Conservation (phyloP, 1,284 basidiomycete genomes). For the Boletus sp. region DNA sequence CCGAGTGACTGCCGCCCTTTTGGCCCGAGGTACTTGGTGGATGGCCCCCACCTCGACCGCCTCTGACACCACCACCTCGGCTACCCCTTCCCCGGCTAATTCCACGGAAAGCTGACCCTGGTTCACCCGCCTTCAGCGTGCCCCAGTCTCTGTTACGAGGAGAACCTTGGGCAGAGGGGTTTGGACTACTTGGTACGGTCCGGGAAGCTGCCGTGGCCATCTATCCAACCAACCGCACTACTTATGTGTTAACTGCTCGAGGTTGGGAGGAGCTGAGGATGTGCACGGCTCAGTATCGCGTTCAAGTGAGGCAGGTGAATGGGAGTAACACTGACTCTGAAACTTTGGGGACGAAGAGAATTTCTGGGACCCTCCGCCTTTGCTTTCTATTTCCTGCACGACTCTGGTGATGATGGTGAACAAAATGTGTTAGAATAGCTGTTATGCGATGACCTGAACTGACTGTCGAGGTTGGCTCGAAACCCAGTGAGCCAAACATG, state of each 20-base stretch:
- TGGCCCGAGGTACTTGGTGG: slow-evolving; percentile 29
- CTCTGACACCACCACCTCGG: slow-evolving; percentile 31
- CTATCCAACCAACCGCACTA: slow-evolving; percentile 1
- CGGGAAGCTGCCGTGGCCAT: slow-evolving; percentile 36
- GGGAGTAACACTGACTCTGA: slow-evolving; percentile 17
- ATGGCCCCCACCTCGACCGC: slow-evolving; percentile 30
- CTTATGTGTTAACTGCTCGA: slow-evolving; percentile 1
- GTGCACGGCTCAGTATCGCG: slow-evolving; percentile 12
- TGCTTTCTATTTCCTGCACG: neutral
- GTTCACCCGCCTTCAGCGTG: slow-evolving; percentile 40
- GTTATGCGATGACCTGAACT: neutral
- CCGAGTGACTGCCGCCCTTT: slow-evolving; percentile 27
- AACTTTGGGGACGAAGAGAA: slow-evolving; percentile 36
- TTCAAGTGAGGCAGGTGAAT: neutral
- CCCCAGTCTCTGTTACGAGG: slow-evolving; percentile 45
- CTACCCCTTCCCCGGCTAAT: slow-evolving; percentile 35
- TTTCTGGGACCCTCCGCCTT: neutral
- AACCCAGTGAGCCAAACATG: slow-evolving; percentile 27
- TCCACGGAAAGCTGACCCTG: slow-evolving; percentile 49
- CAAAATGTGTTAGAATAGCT: neutral
- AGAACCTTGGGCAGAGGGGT: slow-evolving; percentile 23
- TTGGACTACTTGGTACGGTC: slow-evolving; percentile 29
- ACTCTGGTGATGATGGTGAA: neutral
- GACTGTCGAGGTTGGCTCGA: neutral
- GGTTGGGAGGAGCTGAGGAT: slow-evolving; percentile 7